A percentile compares a stretch with the other conserved stretches of the same genome.
Conservation (phyloP, 2,329 filamentous ascomycete species). For the Akanthomyces lecanii region DNA sequence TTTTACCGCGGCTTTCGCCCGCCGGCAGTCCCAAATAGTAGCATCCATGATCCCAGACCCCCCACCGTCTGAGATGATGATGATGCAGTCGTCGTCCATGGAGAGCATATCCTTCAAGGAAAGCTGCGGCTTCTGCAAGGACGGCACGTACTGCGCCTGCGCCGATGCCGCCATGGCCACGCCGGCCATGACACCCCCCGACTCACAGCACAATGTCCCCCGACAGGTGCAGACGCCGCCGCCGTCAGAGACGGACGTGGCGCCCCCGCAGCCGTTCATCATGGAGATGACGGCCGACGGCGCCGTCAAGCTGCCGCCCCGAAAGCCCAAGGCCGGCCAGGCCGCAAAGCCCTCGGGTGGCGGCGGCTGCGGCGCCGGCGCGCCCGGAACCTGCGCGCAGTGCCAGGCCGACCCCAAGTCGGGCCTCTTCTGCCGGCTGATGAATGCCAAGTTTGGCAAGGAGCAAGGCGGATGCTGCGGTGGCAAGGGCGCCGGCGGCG, state of each 20-base stretch:
- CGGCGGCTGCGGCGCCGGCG: constrained; percentile 56
- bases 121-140: constrained; percentile 76
- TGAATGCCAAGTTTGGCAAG: constrained; percentile 61
- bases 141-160: constrained; percentile 78
- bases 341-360: constrained; percentile 25
- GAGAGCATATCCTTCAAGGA: constrained; percentile 52
- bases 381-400: constrained; percentile 74
- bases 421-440: constrained; percentile 76
- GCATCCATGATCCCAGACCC: constrained; percentile 26
- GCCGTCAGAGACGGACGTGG: constrained; percentile 57
- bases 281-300: constrained; percentile 58
- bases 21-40: constrained; percentile 29
- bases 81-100: constrained; percentile 34
- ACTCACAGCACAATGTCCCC: constrained; percentile 38
- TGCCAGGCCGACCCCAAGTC: constrained; percentile 74
- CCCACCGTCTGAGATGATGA: constrained; percentile 28
- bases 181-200: constrained; percentile 37
- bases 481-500: constrained; percentile 56
- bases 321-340: constrained; percentile 31
- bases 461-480: constrained; percentile 54
- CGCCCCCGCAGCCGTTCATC: constrained; percentile 43
- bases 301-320: constrained; percentile 54
- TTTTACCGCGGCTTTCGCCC: constrained; percentile 64
- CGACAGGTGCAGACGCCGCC: constrained; percentile 54
- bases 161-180: constrained; percentile 54